These are phyloP conservation scores for Geotrichum carabidarum DNA, from an alignment of 1,139 yeast genomes.

Conservation along the genomic window DNA sequence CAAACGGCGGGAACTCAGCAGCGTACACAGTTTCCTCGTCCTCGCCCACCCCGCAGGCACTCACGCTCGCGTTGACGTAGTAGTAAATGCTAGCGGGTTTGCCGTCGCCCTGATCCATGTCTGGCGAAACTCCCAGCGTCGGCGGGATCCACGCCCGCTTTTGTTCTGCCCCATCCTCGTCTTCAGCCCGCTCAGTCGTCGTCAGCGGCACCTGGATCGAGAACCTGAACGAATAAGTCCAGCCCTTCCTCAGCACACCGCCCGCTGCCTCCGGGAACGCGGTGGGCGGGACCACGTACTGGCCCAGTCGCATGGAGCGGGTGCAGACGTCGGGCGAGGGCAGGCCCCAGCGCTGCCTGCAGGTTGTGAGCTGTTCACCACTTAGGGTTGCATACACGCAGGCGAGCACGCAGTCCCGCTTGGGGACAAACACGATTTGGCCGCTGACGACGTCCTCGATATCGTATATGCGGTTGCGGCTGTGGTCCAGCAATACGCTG, in stretches of 20 bases:
- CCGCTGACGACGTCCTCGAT: constrained; percentile 14
- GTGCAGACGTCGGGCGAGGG: neutral
- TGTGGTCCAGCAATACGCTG: neutral
- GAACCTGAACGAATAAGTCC: constrained; percentile 9
- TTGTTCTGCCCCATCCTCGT: neutral
- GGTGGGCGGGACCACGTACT: neutral
- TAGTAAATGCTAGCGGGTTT: constrained; percentile 7
- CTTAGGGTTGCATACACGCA: constrained; percentile 7
- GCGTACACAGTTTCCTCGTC: neutral
- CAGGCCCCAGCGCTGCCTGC: neutral
- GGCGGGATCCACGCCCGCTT: constrained; percentile 8
- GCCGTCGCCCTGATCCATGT: neutral
- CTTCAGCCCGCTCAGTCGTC: neutral
- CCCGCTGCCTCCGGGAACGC: constrained; percentile 1
- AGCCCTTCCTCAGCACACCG: neutral
- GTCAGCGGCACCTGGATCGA: constrained; percentile 12
- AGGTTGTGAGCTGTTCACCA: constrained; percentile 9
- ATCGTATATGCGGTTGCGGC: constrained; percentile 1
- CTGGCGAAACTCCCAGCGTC: constrained; percentile 7
- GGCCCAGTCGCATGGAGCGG: neutral
- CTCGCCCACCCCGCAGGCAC: neutral
- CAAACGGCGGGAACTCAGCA: neutral
- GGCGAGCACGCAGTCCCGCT: neutral
- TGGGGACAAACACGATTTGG: constrained; percentile 5
- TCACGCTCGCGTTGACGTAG: constrained; percentile 12